Conservation (phyloP, 148 eudicot genomes). For the Diospyros kaki region DNA sequence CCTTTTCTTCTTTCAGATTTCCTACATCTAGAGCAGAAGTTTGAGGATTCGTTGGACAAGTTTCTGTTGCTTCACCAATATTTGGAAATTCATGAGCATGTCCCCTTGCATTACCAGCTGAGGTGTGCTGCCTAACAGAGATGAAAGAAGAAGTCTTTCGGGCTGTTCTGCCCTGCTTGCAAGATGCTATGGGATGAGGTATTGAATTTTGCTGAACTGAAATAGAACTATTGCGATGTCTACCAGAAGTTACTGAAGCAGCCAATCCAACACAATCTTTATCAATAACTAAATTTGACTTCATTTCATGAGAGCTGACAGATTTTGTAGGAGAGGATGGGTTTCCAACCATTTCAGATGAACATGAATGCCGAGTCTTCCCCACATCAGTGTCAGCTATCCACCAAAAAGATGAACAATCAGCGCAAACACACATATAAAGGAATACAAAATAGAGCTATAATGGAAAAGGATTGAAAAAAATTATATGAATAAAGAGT, state of each 20-base stretch:
- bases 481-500: not conserved
- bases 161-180: not conserved
- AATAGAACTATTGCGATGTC: constrained; percentile 9
- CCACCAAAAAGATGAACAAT: constrained; percentile 3
- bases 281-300: constrained; percentile 1
- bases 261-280: not conserved
- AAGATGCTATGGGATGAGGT: not conserved
- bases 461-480: not conserved
- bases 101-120: not conserved
- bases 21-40: not conserved
- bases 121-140: not conserved
- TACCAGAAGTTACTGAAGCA: constrained; percentile 1
- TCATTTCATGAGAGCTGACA: constrained; percentile 15
- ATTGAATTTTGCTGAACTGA: constrained; percentile 11
- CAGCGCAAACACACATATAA: not conserved
- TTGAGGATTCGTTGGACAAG: not conserved
- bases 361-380: constrained; percentile 5
- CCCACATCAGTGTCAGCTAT: constrained; percentile 15
- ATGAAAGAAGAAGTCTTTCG: not conserved
- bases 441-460: not conserved
- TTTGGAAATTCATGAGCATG: not conserved
- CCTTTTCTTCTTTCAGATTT: not conserved
- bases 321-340: constrained; percentile 8
- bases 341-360: constrained; percentile 2
- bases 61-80: not conserved